These are phyloP conservation scores for Alternaria brassicae DNA, from an alignment of 2,329 filamentous ascomycete species.

Conservation along the genomic window DNA sequence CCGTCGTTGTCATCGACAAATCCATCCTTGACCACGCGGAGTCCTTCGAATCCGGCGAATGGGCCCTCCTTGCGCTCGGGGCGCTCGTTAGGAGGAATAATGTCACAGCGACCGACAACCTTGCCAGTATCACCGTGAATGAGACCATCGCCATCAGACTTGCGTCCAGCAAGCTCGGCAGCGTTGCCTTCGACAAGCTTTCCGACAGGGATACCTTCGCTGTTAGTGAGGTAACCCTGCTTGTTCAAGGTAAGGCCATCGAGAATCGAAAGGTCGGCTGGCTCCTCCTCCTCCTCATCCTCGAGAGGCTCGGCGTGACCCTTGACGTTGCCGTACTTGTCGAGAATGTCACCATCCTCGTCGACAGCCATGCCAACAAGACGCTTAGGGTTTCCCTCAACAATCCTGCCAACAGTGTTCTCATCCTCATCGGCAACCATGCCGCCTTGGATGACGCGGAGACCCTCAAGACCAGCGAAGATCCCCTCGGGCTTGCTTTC, in stretches of 20 bases:
- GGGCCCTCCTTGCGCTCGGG: constrained; percentile 67
- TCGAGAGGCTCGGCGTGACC: constrained; percentile 65
- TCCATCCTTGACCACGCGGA: constrained; percentile 72
- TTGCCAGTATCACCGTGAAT: constrained; percentile 65
- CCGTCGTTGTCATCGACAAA: constrained; percentile 80
- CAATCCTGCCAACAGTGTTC: constrained; percentile 61
- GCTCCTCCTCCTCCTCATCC: constrained; percentile 51
- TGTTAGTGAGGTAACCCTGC: constrained; percentile 63
- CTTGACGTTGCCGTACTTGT: constrained; percentile 68
- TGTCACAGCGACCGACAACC: constrained; percentile 63
- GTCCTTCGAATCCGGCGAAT: constrained; percentile 70
- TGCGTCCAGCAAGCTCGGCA: constrained; percentile 63
- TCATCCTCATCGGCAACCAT: constrained; percentile 60
- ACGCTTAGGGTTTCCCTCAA: constrained; percentile 66
- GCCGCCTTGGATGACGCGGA: constrained; percentile 57
- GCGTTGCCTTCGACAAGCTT: constrained; percentile 64
- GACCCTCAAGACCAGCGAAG: constrained; percentile 58
- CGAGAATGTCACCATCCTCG: constrained; percentile 68
- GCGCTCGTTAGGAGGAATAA: constrained; percentile 64
- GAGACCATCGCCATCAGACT: constrained; percentile 62
- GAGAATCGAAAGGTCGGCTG: constrained; percentile 60
- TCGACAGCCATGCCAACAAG: constrained; percentile 66
- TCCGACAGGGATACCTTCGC: constrained; percentile 62
- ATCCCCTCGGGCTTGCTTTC: constrained; percentile 59
- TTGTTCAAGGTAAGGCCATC: constrained; percentile 65